Percentiles rank a stretch among this genome's conserved stretches.
Evolutionary conservation across 148 eudicot species (phyloP).

Genomic region (Arctostaphylos glauca): DNA sequence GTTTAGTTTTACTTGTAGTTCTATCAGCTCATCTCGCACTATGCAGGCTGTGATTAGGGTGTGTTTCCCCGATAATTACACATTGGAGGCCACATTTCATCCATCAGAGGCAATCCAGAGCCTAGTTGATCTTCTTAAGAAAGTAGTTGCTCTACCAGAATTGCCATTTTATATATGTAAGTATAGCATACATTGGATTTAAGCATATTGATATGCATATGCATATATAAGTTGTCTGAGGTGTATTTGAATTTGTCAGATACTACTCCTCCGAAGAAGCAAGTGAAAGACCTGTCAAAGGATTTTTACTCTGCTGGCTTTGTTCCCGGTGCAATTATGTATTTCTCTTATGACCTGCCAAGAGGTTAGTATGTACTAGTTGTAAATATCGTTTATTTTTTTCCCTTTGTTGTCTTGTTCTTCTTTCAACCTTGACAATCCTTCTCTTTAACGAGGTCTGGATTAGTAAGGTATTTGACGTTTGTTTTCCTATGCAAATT

Average conservation of each 20-base stretch:
- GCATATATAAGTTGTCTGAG: too few species aligned
- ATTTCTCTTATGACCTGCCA: constrained; percentile 66
- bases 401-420: neutral
- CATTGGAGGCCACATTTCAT: constrained; percentile 75
- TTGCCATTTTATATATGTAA: constrained; percentile 71
- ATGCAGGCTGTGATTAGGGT: constrained; percentile 66
- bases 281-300: constrained; percentile 57
- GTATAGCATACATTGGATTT: neutral
- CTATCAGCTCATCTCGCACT: constrained; percentile 6
- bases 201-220: too few species aligned
- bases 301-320: constrained; percentile 87
- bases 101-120: constrained; percentile 74
- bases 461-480: neutral
- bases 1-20: constrained; percentile 1
- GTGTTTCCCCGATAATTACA: constrained; percentile 71
- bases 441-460: neutral
- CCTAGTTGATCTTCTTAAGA: constrained; percentile 62
- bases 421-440: neutral
- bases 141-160: constrained; percentile 65
- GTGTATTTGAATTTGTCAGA: constrained; percentile 29
- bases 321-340: constrained; percentile 90
- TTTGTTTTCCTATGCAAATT: neutral
- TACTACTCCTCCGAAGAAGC: constrained; percentile 90
- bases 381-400: neutral
- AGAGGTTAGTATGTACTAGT: constrained; percentile 37